These are phyloP conservation scores for Pelargonium nanum DNA, from an alignment of 345 rosid genomes.

Conservation along the genomic window DNA sequence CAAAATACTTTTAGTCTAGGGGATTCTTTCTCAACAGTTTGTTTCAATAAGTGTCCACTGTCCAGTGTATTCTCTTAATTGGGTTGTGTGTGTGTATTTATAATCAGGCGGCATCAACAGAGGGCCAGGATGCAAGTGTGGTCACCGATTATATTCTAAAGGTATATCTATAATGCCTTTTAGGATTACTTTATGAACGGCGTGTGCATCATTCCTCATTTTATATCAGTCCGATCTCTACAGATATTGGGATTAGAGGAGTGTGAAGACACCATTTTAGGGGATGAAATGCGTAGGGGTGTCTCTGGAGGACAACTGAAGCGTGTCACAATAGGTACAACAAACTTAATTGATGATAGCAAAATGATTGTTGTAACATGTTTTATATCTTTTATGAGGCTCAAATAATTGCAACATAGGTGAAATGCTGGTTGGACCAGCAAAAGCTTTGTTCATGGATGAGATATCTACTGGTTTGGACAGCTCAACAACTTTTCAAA, in stretches of 20 bases:
- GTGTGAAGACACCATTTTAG: conserved; percentile 66
- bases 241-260: conserved; percentile 63
- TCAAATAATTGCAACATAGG: background rate
- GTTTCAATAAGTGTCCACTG: no score
- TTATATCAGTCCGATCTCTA: conserved; percentile 6
- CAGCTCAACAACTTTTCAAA: conserved; percentile 71
- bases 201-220: background rate
- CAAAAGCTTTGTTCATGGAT: conserved; percentile 53
- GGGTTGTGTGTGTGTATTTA: no score
- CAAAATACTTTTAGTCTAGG: no score
- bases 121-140: conserved; percentile 38
- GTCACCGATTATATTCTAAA: conserved; percentile 53
- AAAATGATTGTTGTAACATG: no score
- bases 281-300: conserved; percentile 67
- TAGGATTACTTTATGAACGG: no score
- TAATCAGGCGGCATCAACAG: conserved; percentile 38
- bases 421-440: no score
- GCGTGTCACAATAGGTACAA: conserved; percentile 36
- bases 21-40: no score
- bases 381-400: background rate
- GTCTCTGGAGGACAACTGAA: conserved; percentile 80
- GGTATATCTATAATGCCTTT: conserved; percentile 10
- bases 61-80: no score
- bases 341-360: no score
- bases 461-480: conserved; percentile 75